Evolutionary conservation across 441 rosid genomes (phyloP).

Genomic region (Arabidopsis lyrata): DNA sequence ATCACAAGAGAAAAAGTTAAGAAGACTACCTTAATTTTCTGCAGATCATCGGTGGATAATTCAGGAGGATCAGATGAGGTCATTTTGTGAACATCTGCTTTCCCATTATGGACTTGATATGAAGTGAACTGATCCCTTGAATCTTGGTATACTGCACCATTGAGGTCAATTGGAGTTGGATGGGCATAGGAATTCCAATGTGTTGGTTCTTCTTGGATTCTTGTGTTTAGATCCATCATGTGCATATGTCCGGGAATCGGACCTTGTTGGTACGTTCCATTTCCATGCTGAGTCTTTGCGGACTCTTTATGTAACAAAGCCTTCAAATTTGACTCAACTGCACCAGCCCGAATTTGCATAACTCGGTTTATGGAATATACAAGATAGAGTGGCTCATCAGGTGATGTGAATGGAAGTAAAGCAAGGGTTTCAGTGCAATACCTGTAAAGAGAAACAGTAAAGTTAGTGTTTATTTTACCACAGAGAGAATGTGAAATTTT

Average conservation of each 20-base stretch:
- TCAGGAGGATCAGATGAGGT: slow-evolving; percentile 50
- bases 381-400: slow-evolving; percentile 98
- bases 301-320: slow-evolving; percentile 69
- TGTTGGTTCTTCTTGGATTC: slow-evolving; percentile 51
- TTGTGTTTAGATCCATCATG: slow-evolving; percentile 70
- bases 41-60: slow-evolving; percentile 70
- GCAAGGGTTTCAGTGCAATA: slow-evolving; percentile 97
- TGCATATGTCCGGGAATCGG: slow-evolving; percentile 46
- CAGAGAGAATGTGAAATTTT: slow-evolving; percentile 23
- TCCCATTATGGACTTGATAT: slow-evolving; percentile 43
- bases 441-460: slow-evolving; percentile 58
- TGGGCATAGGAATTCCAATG: slow-evolving; percentile 47
- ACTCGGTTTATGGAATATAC: slow-evolving; percentile 90
- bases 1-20: slow-evolving; percentile 3
- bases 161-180: slow-evolving; percentile 67
- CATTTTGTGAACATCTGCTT: slow-evolving; percentile 49
- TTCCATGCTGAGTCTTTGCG: slow-evolving; percentile 49
- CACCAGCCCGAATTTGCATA: slow-evolving; percentile 93
- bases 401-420: slow-evolving; percentile 85
- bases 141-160: slow-evolving; percentile 65
- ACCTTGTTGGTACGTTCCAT: slow-evolving; percentile 60
- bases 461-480: slow-evolving; percentile 29
- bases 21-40: slow-evolving; percentile 77
- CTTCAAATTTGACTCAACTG: slow-evolving; percentile 93
- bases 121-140: slow-evolving; percentile 49